Percentiles rank a stretch among this genome's conserved stretches.
These are phyloP conservation scores for Pythium plurisporium DNA, from an alignment of 352 stramenopile species.

Conservation along the genomic window DNA sequence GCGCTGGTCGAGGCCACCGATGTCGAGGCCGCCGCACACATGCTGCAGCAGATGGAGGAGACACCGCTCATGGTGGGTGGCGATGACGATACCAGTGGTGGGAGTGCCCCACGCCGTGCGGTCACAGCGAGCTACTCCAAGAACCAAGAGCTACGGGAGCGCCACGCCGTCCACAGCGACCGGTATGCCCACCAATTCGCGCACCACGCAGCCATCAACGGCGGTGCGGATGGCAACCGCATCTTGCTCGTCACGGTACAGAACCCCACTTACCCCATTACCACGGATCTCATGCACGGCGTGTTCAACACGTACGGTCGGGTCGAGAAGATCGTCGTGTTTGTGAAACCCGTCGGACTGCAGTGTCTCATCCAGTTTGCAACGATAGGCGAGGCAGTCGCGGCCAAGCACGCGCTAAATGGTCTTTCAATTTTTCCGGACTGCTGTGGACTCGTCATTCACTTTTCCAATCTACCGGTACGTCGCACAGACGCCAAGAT, in stretches of 20 bases:
- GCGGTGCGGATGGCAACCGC: slow-evolving; percentile 32
- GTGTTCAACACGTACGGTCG: slow-evolving; percentile 45
- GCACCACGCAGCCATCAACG: not conserved
- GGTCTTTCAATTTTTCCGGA: slow-evolving; percentile 55
- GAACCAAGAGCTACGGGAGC: slow-evolving; percentile 56
- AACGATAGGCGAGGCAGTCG: slow-evolving; percentile 33
- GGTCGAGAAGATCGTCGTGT: slow-evolving; percentile 62
- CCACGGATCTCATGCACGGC: slow-evolving; percentile 42
- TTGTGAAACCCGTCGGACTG: slow-evolving; percentile 50
- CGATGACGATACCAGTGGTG: not conserved
- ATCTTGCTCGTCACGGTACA: slow-evolving; percentile 68
- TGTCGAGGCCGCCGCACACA: slow-evolving; percentile 23
- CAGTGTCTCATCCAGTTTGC: slow-evolving; percentile 58
- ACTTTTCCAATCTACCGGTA: slow-evolving; percentile 55
- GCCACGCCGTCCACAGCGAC: slow-evolving; percentile 12
- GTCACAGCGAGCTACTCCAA: slow-evolving; percentile 45
- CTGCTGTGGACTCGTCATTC: slow-evolving; percentile 55
- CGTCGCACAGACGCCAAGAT: not conserved
- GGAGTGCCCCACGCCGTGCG: not conserved
- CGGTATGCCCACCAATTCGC: slow-evolving; percentile 1
- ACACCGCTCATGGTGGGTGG: slow-evolving; percentile 25
- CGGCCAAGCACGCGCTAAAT: slow-evolving; percentile 42
- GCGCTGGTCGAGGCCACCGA: slow-evolving; percentile 41
- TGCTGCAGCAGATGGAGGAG: slow-evolving; percentile 26
- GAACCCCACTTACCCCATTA: slow-evolving; percentile 59